Conservation (phyloP, 75 land plant species). For the Picea glauca region DNA sequence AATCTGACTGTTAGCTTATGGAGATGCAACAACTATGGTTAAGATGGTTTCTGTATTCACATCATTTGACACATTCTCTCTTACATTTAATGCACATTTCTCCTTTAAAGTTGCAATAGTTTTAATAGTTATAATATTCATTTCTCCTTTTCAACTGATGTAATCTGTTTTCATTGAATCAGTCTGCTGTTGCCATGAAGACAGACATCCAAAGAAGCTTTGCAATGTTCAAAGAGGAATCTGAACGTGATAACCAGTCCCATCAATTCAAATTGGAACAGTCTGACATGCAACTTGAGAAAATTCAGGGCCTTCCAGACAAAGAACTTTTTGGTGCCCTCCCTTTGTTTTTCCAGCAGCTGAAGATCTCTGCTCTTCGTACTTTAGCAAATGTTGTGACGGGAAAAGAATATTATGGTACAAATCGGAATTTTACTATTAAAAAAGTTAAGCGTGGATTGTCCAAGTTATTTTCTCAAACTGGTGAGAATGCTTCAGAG, state of each 20-base stretch:
- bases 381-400: conserved; percentile 4
- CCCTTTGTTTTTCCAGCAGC: neutral
- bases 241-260: neutral
- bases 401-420: neutral
- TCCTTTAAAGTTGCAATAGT: no score
- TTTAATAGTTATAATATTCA: no score
- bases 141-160: neutral
- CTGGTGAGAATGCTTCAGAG: neutral
- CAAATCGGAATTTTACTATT: neutral
- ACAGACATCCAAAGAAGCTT: conserved; percentile 5
- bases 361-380: neutral
- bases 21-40: no score
- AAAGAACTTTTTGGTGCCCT: conserved; percentile 4
- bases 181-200: conserved; percentile 11
- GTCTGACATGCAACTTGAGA: neutral
- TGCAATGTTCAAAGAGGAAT: neutral
- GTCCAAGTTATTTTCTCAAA: neutral
- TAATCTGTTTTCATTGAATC: neutral
- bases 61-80: no score
- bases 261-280: neutral
- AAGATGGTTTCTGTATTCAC: no score
- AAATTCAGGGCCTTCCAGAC: conserved; percentile 1
- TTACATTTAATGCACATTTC: no score
- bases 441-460: neutral
- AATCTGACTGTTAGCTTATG: no score